Percentiles rank a stretch among this genome's conserved stretches.
These are phyloP conservation scores for Dothideomycetidae sp. DNA, from an alignment of 2,329 filamentous ascomycete genomes.

Conservation along the genomic window DNA sequence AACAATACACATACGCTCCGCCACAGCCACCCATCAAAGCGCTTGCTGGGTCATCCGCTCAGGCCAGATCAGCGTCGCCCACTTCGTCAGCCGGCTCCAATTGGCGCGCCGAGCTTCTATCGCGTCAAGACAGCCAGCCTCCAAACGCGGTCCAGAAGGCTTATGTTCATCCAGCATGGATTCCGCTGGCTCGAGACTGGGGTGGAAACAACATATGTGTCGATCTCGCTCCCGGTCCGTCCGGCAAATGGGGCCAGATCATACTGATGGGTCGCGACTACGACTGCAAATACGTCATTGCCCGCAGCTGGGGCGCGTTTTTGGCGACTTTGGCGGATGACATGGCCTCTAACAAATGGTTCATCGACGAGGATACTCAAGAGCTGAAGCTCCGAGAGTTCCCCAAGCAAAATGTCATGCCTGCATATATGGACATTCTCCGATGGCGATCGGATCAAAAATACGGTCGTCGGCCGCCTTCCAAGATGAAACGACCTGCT, in stretches of 20 bases:
- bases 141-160: constrained; percentile 76
- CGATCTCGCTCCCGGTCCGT: constrained; percentile 79
- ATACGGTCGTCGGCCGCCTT: constrained; percentile 49
- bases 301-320: constrained; percentile 80
- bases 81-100: constrained; percentile 26
- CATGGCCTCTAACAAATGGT: constrained; percentile 75
- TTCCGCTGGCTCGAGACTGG: constrained; percentile 92
- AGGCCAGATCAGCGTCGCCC: constrained; percentile 48
- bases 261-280: constrained; percentile 96
- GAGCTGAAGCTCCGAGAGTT: constrained; percentile 91
- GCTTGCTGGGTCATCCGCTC: constrained; percentile 50
- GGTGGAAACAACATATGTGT: constrained; percentile 95
- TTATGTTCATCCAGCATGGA: constrained; percentile 90
- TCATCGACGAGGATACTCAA: constrained; percentile 78
- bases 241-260: constrained; percentile 87
- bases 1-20: constrained; percentile 34
- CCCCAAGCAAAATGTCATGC: constrained; percentile 76
- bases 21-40: constrained; percentile 57
- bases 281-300: constrained; percentile 94
- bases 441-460: constrained; percentile 95
- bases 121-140: constrained; percentile 78
- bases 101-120: constrained; percentile 75
- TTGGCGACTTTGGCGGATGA: constrained; percentile 82
- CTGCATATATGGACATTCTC: constrained; percentile 84
- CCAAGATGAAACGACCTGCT: constrained; percentile 30